Conservation (phyloP, 2,329 filamentous ascomycete species). For the Lachnellula occidentalis region DNA sequence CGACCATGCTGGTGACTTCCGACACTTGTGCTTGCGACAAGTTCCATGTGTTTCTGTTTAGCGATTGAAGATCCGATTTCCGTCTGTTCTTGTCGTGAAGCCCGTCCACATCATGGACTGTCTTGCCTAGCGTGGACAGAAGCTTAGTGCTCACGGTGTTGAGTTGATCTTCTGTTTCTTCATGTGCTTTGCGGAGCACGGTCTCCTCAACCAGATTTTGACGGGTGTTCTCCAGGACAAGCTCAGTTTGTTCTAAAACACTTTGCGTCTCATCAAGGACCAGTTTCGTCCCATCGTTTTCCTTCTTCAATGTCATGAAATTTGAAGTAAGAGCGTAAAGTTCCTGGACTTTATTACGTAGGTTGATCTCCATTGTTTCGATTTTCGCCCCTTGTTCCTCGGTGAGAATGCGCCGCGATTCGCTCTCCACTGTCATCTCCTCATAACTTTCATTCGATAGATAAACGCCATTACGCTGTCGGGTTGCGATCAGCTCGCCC, state of each 20-base stretch:
- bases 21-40: constrained; percentile 70
- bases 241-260: constrained; percentile 81
- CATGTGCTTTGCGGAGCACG: constrained; percentile 73
- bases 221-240: constrained; percentile 71
- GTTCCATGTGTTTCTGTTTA: constrained; percentile 76
- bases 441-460: constrained; percentile 84
- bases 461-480: constrained; percentile 93
- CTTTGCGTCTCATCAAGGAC: constrained; percentile 74
- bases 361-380: constrained; percentile 82
- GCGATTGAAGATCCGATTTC: constrained; percentile 73
- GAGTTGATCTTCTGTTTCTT: constrained; percentile 76
- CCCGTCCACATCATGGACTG: constrained; percentile 73
- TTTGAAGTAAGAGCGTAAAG: constrained; percentile 79
- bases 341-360: constrained; percentile 91
- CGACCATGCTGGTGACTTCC: constrained; percentile 71
- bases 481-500: constrained; percentile 84
- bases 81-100: constrained; percentile 82
- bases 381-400: constrained; percentile 92
- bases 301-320: constrained; percentile 84
- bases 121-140: constrained; percentile 69
- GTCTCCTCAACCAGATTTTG: constrained; percentile 75
- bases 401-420: constrained; percentile 82
- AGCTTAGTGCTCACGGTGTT: constrained; percentile 68
- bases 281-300: constrained; percentile 71
- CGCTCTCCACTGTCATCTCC: constrained; percentile 84